Conservation (phyloP, 2,329 filamentous ascomycete genomes). For the Botrytis medusae region DNA sequence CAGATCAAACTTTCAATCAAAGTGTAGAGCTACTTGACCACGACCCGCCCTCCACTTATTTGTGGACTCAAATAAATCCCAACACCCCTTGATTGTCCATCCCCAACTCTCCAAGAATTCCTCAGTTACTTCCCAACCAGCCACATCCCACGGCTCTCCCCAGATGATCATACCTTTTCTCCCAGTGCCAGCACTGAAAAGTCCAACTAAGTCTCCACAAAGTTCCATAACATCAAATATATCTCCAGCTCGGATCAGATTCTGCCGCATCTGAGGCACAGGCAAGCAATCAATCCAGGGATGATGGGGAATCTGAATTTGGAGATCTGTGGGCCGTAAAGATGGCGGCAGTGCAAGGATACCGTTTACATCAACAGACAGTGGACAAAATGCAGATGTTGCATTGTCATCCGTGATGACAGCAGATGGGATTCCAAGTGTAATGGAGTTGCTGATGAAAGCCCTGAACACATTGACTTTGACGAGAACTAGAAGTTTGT, state of each 20-base stretch:
- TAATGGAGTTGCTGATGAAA: neutral
- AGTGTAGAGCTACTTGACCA: neutral
- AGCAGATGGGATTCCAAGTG: neutral
- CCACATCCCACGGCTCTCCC: neutral
- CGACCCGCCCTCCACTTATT: neutral
- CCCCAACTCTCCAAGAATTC: neutral
- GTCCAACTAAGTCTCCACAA: neutral
- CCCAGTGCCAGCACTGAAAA: neutral
- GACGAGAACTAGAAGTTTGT: neutral
- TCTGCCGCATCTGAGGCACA: neutral
- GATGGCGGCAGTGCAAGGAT: neutral
- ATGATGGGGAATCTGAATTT: neutral
- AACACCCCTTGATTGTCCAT: neutral
- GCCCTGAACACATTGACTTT: neutral
- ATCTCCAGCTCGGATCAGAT: neutral
- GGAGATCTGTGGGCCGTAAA: neutral
- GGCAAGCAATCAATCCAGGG: neutral
- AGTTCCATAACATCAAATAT: neutral
- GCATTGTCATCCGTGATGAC: neutral
- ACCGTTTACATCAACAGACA: neutral
- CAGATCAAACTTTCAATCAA: neutral
- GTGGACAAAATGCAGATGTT: neutral
- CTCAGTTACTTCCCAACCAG: neutral
- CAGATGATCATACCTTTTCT: neutral
- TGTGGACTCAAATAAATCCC: neutral